phyloP scores from a whole-genome alignment of 2,329 filamentous ascomycete species.

The Colletotrichum tropicale region DNA sequence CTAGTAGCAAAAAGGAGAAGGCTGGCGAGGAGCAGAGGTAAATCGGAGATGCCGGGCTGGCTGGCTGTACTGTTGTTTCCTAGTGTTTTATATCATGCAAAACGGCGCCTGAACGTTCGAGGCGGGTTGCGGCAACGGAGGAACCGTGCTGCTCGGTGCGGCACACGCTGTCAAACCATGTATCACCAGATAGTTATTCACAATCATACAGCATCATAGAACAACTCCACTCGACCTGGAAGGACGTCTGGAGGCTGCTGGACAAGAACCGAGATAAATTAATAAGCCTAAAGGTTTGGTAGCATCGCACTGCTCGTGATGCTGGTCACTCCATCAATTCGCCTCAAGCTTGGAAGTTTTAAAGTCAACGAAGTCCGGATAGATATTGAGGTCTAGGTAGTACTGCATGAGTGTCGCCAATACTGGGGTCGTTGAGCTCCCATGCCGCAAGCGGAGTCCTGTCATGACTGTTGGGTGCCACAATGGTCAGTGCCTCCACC shows the following conservation, averaged over 20 bases:
- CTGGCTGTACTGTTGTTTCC: background rate
- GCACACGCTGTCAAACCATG: background rate
- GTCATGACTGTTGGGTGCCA: background rate
- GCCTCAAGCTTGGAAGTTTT: background rate
- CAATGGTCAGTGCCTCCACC: background rate
- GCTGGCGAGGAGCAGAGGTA: conserved; percentile 8
- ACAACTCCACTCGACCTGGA: conserved; percentile 7
- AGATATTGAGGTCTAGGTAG: background rate
- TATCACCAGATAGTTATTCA: background rate
- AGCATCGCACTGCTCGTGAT: background rate
- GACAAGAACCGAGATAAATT: background rate
- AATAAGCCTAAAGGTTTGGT: background rate
- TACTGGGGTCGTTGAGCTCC: background rate
- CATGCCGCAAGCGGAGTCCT: background rate
- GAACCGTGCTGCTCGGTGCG: background rate
- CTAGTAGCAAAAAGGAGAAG: conserved; percentile 12
- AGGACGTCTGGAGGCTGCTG: background rate
- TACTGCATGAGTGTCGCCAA: background rate
- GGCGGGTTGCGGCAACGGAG: background rate
- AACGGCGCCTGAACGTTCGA: background rate
- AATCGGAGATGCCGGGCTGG: background rate
- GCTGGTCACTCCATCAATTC: background rate
- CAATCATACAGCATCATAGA: background rate
- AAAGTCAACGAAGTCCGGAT: background rate
- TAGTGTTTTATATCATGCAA: background rate